Evolutionary conservation across 2,329 filamentous ascomycete species (phyloP), one percentile per base, ranked within the genome.

Genomic region (Simplicillium aogashimaense): DNA sequence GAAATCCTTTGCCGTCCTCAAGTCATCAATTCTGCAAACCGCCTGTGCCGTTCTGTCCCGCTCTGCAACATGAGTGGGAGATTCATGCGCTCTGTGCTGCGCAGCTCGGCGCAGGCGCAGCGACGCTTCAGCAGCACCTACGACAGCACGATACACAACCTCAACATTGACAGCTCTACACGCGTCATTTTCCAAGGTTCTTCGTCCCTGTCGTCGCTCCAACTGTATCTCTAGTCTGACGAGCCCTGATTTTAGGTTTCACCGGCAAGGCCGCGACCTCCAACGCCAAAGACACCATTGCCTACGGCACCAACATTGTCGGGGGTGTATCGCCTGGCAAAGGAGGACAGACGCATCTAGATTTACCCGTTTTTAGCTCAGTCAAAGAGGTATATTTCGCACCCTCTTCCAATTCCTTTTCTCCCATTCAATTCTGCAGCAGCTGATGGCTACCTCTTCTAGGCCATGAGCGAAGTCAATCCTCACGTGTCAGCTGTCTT

Each of bases 401-500:
- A n/a, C n/a, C 7, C 36, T 13, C 17, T 6, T 18, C 14, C 7
- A 18, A 28, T n/a, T 11, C 17, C 29, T 7, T 4, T 16, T 9
- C 12, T 7, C 13, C 3, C 13, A 17, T 29, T 12, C 5, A 13
- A 17, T 28, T n/a, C 30, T 5, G 15, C 33, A 42, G 29, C 9
- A 18, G 7, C 14, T 36, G 20, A 30, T 31, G 15, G 4, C 29
- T 15, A 16, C 17, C n/a, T 33, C 7, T 13, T n/a, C 1, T 17
- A 64, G 61, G 60, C 62, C 1, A 54, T 63, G 47, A 29, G 48
- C 2, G 15, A 49, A 3, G 52, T 62, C 6, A 55, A 57, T 5
- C 81, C 82, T 1, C 74, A 85, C 56, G 82, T 80, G 9, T 83
- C 78, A 8, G 78, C 79, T 2, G 80, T 86, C n/a, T 86, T 84